These are phyloP conservation scores for Ceratobasidium sp. DNA, from an alignment of 1,284 basidiomycete species.

Conservation along the genomic window DNA sequence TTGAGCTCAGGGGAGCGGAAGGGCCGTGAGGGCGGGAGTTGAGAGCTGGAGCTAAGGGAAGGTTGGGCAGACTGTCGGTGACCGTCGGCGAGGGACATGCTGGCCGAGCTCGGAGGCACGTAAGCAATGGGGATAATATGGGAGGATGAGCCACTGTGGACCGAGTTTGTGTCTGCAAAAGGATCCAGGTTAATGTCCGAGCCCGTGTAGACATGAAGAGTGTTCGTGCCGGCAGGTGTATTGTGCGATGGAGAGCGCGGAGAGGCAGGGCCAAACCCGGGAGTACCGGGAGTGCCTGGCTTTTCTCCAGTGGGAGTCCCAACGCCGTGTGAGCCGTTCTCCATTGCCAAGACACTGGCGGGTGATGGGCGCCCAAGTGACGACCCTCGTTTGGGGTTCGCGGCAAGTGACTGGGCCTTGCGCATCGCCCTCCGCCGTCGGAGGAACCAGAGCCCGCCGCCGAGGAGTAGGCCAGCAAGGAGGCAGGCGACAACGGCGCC, in stretches of 20 bases:
- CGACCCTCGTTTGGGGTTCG: slow-evolving; percentile 11
- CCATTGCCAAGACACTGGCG: slow-evolving; percentile 18
- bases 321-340: slow-evolving; percentile 1
- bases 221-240: slow-evolving; percentile 22
- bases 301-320: slow-evolving; percentile 25
- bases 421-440: slow-evolving; percentile 39
- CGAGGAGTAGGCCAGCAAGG: slow-evolving; percentile 19
- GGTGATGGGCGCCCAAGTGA: slow-evolving; percentile 1
- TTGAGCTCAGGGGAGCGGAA: slow-evolving; percentile 69
- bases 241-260: slow-evolving; percentile 38
- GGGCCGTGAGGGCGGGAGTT: slow-evolving; percentile 68
- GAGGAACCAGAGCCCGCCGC: slow-evolving; percentile 42
- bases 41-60: slow-evolving; percentile 54
- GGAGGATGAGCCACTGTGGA: slow-evolving; percentile 57
- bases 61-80: slow-evolving; percentile 37
- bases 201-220: slow-evolving; percentile 42
- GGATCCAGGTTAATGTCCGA: slow-evolving; percentile 47
- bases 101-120: slow-evolving; percentile 65
- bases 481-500: slow-evolving; percentile 29
- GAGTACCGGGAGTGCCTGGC: slow-evolving; percentile 47
- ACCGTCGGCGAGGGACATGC: slow-evolving; percentile 46
- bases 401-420: slow-evolving; percentile 20
- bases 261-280: slow-evolving; percentile 47
- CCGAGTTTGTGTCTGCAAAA: slow-evolving; percentile 41
- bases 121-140: slow-evolving; percentile 88